Percentiles rank a stretch among this genome's conserved stretches.
phyloP scores from a whole-genome alignment of 805 yeast genomes.

The Kodamaea lidongshanica region DNA sequence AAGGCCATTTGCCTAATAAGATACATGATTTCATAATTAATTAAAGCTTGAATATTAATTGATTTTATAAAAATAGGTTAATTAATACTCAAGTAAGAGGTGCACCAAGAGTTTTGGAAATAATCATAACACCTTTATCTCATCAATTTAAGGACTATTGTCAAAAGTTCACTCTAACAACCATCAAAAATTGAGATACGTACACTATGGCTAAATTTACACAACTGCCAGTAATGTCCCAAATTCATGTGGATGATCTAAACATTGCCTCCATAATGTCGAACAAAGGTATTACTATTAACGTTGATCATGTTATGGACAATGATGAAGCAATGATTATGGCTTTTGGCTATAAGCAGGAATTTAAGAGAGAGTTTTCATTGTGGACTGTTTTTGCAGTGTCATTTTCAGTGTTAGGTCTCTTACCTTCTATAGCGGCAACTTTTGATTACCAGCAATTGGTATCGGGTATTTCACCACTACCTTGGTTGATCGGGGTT shows the following conservation, averaged over 20 bases:
- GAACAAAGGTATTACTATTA: constrained; percentile 31
- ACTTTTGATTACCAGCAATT: constrained; percentile 55
- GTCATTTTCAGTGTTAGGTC: constrained; percentile 58
- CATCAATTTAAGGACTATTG: too few species aligned
- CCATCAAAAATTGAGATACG: too few species aligned
- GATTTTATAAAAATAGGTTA: too few species aligned
- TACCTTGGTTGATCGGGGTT: constrained; percentile 56
- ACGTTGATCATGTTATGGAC: constrained; percentile 44
- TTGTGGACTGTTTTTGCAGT: constrained; percentile 55
- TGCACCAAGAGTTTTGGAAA: too few species aligned
- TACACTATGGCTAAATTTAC: too few species aligned
- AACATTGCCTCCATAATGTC: constrained; percentile 33
- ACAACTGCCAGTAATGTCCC: constrained; percentile 16
- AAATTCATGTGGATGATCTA: constrained; percentile 32
- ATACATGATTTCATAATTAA: too few species aligned
- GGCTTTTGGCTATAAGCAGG: constrained; percentile 60
- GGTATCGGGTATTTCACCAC: constrained; percentile 57
- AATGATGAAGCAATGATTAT: constrained; percentile 48
- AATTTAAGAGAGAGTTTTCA: constrained; percentile 53
- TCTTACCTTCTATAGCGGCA: constrained; percentile 60
- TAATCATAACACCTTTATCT: too few species aligned
- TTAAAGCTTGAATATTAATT: too few species aligned
- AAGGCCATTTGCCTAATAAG: too few species aligned
- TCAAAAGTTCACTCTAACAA: too few species aligned
- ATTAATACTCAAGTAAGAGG: too few species aligned